Evolutionary conservation across 495 filamentous ascomycete species (phyloP), one percentile per base, ranked within the genome.

Genomic region (Penicillium daleae): DNA sequence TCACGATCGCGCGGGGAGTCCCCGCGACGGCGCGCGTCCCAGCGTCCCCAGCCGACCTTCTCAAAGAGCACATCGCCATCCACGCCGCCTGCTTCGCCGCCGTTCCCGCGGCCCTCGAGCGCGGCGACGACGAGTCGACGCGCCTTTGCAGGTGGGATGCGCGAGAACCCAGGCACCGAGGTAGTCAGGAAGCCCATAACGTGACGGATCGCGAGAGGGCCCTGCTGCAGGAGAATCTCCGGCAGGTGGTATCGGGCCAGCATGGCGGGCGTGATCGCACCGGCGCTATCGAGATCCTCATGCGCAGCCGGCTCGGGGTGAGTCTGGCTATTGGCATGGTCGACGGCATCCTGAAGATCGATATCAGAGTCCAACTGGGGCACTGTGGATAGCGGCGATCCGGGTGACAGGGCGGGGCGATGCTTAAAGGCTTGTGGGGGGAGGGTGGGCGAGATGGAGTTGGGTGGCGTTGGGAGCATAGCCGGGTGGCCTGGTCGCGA

Each of bases 31-130:
- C 85, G 87, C 59, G 94, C 94, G 74, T 95, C 89, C 95, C 95
- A 99, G 50, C 92, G 87, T 52, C 95, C 95, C 95, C 95, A 99
- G 61, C 95, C 95, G 60, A 97, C 90, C 79, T 99, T 99, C 73
- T 96, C 90, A 68, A 97, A 99, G 66, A 90, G 83, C 57, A 98
- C 90, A 57, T 94, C 90, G 66, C 90, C 87, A 57, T 88, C 76
- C 12, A 75, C 61, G 44, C 89, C 82, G 55, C 89, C 91, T 40
- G 86, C 85, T 66, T 87, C 84, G 31, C 83, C 83, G 33, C 83
- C 84, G 44, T 77, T 83, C 61, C 88, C 88, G 62, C 89, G 87
- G 66, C 87, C 85, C 77, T 97, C 92, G 35, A 97, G 74, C 32
- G 92, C 93, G 22, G 86, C 88, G 21, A 96, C 93, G 3, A 96